Evolutionary conservation across 2,329 filamentous ascomycete genomes (phyloP), one percentile per base, ranked within the genome.

Genomic region (Apiospora koreana): DNA sequence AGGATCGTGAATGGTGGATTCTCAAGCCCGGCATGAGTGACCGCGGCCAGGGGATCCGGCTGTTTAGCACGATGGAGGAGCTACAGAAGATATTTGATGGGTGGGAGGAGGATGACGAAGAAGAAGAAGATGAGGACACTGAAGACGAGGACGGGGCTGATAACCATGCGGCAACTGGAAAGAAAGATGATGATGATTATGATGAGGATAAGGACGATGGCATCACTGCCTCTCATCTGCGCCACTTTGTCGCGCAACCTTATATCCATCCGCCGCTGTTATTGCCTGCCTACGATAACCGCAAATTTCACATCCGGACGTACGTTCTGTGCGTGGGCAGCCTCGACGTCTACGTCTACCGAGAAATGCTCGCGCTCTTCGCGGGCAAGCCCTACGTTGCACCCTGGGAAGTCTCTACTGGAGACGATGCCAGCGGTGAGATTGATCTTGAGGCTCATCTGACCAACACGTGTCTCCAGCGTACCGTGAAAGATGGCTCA

Each of bases 11-110:
- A 79, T 99, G 95, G 95, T 99, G 96, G 96, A 98, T 99, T 74
- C 81, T 99, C 71, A 99, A 99, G 82, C 95, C 96, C 0, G 93
- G 95, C 10, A 98, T 99, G 96, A 97, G 94, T 80, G 96, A 99
- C 79, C 89, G 95, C 31, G 96, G 95, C 0, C 95, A 98, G 79
- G 96, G 96, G 0, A 98, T 99, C 70, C 85, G 94, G 48, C 84
- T 99, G 0, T 99, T 99, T 80, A 93, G 90, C 76, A 94, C 90
- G 2, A 93, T 96, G 84, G 90, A 92, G 69, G 91, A 97, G 78
- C 83, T 99, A n/a, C 92, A 92, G 72, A 86, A 79, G 18, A 96
- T 99, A 69, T 99, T 98, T 77, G 94, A 98, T 75, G 91, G 89
- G 70, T 99, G 96, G 94, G 95, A 98, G 79, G 89, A 85, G 21